Conservation (phyloP, 768 basidiomycete genomes). For the Sutorius australiensis region DNA sequence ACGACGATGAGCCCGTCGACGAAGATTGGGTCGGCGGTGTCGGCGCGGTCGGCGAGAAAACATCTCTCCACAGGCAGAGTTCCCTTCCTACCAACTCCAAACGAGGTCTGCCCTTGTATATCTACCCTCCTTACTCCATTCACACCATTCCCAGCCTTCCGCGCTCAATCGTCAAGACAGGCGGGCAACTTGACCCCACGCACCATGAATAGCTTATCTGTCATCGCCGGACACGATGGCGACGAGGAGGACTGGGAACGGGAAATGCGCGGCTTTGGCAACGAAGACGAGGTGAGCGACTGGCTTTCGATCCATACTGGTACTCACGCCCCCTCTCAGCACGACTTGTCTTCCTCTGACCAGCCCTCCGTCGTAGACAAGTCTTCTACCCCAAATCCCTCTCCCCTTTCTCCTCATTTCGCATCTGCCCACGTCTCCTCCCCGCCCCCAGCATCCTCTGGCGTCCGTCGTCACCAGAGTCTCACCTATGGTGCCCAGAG, state of each 20-base stretch:
- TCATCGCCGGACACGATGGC: constrained; percentile 82
- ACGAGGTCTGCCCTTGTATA: constrained; percentile 47
- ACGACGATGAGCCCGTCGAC: constrained; percentile 75
- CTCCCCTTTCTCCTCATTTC: constrained; percentile 66
- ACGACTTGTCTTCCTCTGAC: constrained; percentile 20
- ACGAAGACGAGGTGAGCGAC: constrained; percentile 62
- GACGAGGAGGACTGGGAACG: constrained; percentile 88
- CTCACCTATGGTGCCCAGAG: constrained; percentile 68
- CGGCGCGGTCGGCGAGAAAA: constrained; percentile 81
- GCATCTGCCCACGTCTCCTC: constrained; percentile 52
- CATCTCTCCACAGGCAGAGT: constrained; percentile 72
- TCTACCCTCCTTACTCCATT: background rate
- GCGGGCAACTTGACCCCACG: constrained; percentile 65
- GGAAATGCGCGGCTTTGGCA: constrained; percentile 52
- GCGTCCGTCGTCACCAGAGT: constrained; percentile 76
- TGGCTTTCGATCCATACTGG: background rate
- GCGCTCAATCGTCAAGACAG: constrained; percentile 47
- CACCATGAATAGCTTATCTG: constrained; percentile 75
- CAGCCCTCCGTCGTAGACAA: constrained; percentile 44
- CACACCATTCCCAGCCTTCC: constrained; percentile 41
- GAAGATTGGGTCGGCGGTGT: constrained; percentile 80
- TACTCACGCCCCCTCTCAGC: constrained; percentile 21
- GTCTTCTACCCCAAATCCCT: constrained; percentile 35
- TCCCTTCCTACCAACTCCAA: constrained; percentile 80
- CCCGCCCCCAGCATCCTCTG: constrained; percentile 65